These are phyloP conservation scores for Nicotiana obtusifolia DNA, from an alignment of 257 asterid genomes.

Conservation along the genomic window DNA sequence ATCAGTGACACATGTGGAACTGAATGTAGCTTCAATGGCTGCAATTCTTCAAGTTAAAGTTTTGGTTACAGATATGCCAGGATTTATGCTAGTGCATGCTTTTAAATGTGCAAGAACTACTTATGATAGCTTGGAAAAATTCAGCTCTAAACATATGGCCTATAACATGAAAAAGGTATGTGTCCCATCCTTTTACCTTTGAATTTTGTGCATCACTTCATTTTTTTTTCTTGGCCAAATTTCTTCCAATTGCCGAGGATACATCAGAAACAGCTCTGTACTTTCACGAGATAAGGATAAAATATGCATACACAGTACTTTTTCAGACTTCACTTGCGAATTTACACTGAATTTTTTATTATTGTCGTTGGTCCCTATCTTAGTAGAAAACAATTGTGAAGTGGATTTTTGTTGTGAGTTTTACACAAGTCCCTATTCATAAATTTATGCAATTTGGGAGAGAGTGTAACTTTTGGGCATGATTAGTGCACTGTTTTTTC, in stretches of 20 bases:
- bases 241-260: too few species aligned
- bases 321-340: too few species aligned
- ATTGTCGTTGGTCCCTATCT: too few species aligned
- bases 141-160: constrained; percentile 62
- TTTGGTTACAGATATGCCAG: constrained; percentile 68
- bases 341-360: too few species aligned
- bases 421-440: neutral
- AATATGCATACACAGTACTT: too few species aligned
- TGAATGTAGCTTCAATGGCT: constrained; percentile 40
- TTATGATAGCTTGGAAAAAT: constrained; percentile 48
- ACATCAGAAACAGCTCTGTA: too few species aligned
- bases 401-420: neutral
- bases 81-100: constrained; percentile 67
- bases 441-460: neutral
- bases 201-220: too few species aligned
- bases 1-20: constrained; percentile 43
- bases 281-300: too few species aligned
- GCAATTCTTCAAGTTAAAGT: constrained; percentile 46
- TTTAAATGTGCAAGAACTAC: constrained; percentile 58
- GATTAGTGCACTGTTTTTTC: neutral
- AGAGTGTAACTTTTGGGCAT: neutral
- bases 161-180: constrained; percentile 56
- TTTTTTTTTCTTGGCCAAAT: neutral
- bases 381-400: neutral
- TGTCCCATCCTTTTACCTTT: neutral